These are phyloP conservation scores for Erigeron canadensis DNA, from an alignment of 129 eudicot species.

Conservation along the genomic window DNA sequence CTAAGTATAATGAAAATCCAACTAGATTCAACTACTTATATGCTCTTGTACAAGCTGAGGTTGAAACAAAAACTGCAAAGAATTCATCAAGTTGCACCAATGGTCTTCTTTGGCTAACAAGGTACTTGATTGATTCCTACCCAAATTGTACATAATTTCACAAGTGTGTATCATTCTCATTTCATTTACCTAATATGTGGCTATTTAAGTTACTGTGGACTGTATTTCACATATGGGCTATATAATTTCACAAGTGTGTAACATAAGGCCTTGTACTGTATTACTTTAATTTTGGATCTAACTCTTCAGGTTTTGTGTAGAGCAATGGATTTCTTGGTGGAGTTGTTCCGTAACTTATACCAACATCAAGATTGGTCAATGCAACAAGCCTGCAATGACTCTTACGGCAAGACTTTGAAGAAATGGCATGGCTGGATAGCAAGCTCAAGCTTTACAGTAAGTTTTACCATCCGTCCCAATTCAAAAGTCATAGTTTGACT, in stretches of 20 bases:
- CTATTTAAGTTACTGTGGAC: background rate
- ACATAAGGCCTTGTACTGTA: too few species aligned
- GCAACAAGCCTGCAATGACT: slow-evolving; percentile 84
- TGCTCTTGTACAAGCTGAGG: slow-evolving; percentile 73
- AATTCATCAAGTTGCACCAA: slow-evolving; percentile 88
- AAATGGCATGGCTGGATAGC: slow-evolving; percentile 99
- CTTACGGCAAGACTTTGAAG: slow-evolving; percentile 84
- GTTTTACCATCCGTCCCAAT: too few species aligned
- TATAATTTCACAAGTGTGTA: too few species aligned
- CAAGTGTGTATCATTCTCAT: background rate
- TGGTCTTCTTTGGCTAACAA: slow-evolving; percentile 97
- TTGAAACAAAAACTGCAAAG: slow-evolving; percentile 81
- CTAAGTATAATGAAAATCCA: slow-evolving; percentile 57
- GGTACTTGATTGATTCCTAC: slow-evolving; percentile 37
- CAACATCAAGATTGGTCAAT: slow-evolving; percentile 88
- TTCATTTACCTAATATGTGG: background rate
- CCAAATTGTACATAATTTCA: background rate
- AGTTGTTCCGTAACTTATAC: slow-evolving; percentile 66
- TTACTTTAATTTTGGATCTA: too few species aligned
- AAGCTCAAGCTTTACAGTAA: slow-evolving; percentile 82
- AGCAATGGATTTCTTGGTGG: slow-evolving; percentile 94
- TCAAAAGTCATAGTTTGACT: too few species aligned
- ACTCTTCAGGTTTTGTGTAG: slow-evolving; percentile 26
- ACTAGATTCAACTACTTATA: slow-evolving; percentile 62
- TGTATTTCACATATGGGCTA: too few species aligned